Evolutionary conservation across 306 rosid species (phyloP), one percentile per base, ranked within the genome.

Genomic region (Dalbergia oliveri): DNA sequence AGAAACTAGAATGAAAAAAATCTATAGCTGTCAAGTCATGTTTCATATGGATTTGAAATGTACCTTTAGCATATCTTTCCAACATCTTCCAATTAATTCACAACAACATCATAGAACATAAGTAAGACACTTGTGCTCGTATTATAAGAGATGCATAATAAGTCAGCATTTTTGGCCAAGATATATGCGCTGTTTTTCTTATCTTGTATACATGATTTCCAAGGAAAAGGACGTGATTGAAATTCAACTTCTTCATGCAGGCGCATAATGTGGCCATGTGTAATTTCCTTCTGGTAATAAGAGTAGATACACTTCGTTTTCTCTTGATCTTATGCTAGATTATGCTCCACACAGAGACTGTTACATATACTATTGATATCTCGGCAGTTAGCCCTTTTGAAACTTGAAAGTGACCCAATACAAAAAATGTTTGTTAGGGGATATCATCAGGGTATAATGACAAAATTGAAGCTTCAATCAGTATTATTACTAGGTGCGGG

Each of bases 121-220:
- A 31, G 12, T 18, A 76, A 16, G 86, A 77, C 87, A 83, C 85
- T 3, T 76, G 87, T 76, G 64, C 71, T 8, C 64, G 58, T n/a
- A 15, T 31, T 4, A 58, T 58, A 58, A 47, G 26, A 79, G 44
- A 19, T 39, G 31, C 12, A 18, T 15, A 45, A 53, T 19, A 56
- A 78, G 85, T 81, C 88, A 85, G 58, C 83, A 73, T 43, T 85
- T 83, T 78, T 64, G 82, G 76, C 72, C 56, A 75, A 33, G 79
- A 53, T 72, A 47, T 9, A 34, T 41, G 74, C 7, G 44, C 10
- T 43, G 11, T 75, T 35, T 69, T 44, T 35, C 47, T 6, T 14
- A 18, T 63, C 41, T 68, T 73, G 73, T 35, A 37, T 21, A 45
- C 16, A 7, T 45, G 54, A 34, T 45, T 54, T 58, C 6, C 9